These are phyloP conservation scores for Eragrostis nindensis DNA, from an alignment of 176 grass and related monocot genomes.

Conservation along the genomic window DNA sequence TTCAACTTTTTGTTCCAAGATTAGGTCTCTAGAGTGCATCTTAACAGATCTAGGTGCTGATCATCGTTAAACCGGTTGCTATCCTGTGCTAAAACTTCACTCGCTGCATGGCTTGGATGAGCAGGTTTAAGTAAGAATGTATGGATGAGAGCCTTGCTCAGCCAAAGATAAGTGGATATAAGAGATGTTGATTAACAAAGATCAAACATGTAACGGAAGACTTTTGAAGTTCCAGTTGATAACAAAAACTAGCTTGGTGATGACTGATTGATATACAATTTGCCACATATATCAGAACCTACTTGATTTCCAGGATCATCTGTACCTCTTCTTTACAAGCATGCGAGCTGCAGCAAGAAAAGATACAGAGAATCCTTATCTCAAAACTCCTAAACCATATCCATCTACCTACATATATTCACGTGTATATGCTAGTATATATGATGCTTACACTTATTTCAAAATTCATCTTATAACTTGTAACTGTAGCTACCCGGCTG, in stretches of 20 bases:
- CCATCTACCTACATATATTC: background rate
- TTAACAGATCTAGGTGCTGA: background rate
- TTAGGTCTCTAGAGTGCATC: background rate
- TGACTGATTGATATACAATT: background rate
- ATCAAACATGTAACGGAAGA: background rate
- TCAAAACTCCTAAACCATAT: constrained; percentile 35
- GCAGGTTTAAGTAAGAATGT: background rate
- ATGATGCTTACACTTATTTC: background rate
- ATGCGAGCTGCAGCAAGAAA: constrained; percentile 37
- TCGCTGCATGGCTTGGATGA: background rate
- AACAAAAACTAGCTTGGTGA: background rate
- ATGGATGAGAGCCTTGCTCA: background rate
- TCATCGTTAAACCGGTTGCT: background rate
- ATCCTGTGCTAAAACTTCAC: background rate
- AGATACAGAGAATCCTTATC: constrained; percentile 42
- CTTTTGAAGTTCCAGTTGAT: background rate
- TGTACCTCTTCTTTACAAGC: constrained; percentile 46
- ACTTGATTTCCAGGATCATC: constrained; percentile 48
- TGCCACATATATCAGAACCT: background rate
- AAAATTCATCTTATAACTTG: background rate
- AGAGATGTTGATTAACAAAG: background rate
- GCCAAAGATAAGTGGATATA: background rate
- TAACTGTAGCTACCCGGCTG: background rate
- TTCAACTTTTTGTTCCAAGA: background rate
- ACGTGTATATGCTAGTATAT: background rate